A percentile compares a stretch with the other conserved stretches of the same genome.
Conservation (phyloP, 352 stramenopile genomes). For the Globisporangium paddicum region DNA sequence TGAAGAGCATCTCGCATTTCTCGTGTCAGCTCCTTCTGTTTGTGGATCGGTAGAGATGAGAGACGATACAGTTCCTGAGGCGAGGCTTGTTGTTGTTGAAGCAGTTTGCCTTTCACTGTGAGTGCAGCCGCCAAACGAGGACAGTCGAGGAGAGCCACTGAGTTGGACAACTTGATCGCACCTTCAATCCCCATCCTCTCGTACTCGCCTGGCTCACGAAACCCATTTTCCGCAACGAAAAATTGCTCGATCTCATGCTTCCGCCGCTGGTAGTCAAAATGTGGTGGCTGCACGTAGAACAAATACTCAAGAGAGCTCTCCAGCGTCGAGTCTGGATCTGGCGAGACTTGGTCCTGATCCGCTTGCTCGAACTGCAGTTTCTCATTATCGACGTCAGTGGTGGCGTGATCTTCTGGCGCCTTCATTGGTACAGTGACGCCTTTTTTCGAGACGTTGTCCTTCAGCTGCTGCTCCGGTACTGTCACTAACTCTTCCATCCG, state of each 20-base stretch:
- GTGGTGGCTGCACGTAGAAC: constrained; percentile 61
- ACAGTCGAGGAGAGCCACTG: constrained; percentile 52
- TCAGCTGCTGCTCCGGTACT: constrained; percentile 50
- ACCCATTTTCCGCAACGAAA: constrained; percentile 61
- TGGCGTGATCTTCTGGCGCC: constrained; percentile 14
- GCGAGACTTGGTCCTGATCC: neutral
- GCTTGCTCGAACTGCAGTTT: neutral
- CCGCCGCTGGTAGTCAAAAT: constrained; percentile 33
- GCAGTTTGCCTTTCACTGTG: constrained; percentile 15
- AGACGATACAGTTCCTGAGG: constrained; percentile 11
- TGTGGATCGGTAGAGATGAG: constrained; percentile 16
- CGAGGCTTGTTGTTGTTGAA: constrained; percentile 18
- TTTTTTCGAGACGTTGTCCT: constrained; percentile 81
- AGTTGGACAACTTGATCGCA: constrained; percentile 75
- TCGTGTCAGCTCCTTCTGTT: constrained; percentile 21
- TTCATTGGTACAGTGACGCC: constrained; percentile 49
- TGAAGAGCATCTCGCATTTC: constrained; percentile 42
- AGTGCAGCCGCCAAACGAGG: constrained; percentile 24
- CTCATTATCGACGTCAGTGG: neutral
- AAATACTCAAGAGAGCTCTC: constrained; percentile 78
- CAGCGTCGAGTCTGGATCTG: constrained; percentile 24
- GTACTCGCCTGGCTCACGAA: constrained; percentile 51
- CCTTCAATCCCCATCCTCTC: constrained; percentile 39
- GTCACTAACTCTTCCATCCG: constrained; percentile 74
- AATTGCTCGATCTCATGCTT: constrained; percentile 48